These are phyloP conservation scores for Trametes polyzona DNA, from an alignment of 1,284 basidiomycete genomes.

Conservation along the genomic window DNA sequence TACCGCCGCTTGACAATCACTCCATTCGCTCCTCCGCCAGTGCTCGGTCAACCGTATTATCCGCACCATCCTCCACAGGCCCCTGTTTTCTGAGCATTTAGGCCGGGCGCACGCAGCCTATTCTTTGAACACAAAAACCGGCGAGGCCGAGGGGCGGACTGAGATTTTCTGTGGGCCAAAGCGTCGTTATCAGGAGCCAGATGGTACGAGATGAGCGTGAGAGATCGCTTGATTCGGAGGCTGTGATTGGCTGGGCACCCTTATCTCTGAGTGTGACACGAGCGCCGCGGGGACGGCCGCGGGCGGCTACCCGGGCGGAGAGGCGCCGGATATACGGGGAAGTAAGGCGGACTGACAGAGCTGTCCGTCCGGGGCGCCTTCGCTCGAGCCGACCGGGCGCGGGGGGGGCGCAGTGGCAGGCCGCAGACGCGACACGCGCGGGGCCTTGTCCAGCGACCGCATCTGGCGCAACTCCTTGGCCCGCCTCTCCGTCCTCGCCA, in stretches of 20 bases:
- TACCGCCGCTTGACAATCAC: slow-evolving; percentile 20
- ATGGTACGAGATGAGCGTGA: slow-evolving; percentile 18
- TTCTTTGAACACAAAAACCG: background rate
- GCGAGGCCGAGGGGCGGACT: background rate
- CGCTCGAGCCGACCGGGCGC: background rate
- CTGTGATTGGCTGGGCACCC: slow-evolving; percentile 15
- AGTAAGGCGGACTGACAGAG: slow-evolving; percentile 5
- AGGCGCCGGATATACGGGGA: background rate
- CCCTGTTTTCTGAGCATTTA: slow-evolving; percentile 4
- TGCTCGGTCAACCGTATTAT: slow-evolving; percentile 4
- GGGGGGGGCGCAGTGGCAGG: no score
- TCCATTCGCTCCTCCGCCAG: slow-evolving; percentile 8
- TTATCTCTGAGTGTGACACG: slow-evolving; percentile 12
- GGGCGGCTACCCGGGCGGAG: background rate
- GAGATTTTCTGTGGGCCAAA: background rate
- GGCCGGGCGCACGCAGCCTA: background rate
- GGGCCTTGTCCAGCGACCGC: background rate
- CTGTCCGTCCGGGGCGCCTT: background rate
- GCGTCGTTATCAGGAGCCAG: slow-evolving; percentile 8
- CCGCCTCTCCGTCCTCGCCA: background rate
- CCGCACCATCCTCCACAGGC: background rate
- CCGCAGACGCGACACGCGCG: no score
- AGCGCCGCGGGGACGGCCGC: slow-evolving; percentile 6
- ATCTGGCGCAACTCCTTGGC: background rate
- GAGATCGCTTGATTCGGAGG: background rate